A percentile compares a stretch with the other conserved stretches of the same genome.
phyloP scores from a whole-genome alignment of 2,329 filamentous ascomycete genomes.

The Aspergillus fischeri region DNA sequence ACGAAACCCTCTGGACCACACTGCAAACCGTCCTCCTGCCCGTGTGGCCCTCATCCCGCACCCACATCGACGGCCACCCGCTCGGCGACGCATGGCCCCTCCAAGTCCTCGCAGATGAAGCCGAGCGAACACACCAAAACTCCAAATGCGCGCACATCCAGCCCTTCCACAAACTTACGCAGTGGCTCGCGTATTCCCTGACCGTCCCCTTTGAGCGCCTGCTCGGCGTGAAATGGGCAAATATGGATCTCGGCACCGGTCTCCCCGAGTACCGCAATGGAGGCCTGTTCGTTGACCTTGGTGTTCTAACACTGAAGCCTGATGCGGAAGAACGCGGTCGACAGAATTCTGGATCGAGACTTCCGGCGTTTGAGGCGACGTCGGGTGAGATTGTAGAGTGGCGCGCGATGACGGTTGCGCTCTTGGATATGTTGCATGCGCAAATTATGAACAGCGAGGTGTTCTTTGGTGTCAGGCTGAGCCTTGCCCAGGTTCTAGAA shows the following conservation, averaged over 20 bases:
- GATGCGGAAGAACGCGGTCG: slow-evolving; percentile 44
- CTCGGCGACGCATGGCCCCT: slow-evolving; percentile 53
- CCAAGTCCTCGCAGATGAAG: slow-evolving; percentile 10
- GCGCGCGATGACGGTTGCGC: slow-evolving; percentile 60
- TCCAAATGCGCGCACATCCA: slow-evolving; percentile 34
- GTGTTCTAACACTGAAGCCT: slow-evolving; percentile 50
- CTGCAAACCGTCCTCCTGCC: slow-evolving; percentile 47
- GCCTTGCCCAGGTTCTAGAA: slow-evolving; percentile 50
- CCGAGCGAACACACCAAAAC: slow-evolving; percentile 3
- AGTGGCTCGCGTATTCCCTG: slow-evolving; percentile 70
- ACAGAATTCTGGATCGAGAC: slow-evolving; percentile 37
- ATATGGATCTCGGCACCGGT: slow-evolving; percentile 58
- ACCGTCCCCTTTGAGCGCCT: slow-evolving; percentile 61
- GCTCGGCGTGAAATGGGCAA: slow-evolving; percentile 50
- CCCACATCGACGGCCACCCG: slow-evolving; percentile 37
- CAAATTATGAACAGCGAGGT: slow-evolving; percentile 45
- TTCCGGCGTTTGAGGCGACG: slow-evolving; percentile 52
- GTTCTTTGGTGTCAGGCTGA: slow-evolving; percentile 36
- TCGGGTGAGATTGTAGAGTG: slow-evolving; percentile 63
- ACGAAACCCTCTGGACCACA: slow-evolving; percentile 40
- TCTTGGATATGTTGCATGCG: slow-evolving; percentile 53
- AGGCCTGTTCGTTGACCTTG: slow-evolving; percentile 61
- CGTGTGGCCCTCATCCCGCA: slow-evolving; percentile 47
- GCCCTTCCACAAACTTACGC: slow-evolving; percentile 61
- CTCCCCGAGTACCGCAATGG: slow-evolving; percentile 71